Evolutionary conservation across 1,139 yeast species (phyloP), one percentile per base, ranked within the genome.

Genomic region (Hyphopichia burtonii): DNA sequence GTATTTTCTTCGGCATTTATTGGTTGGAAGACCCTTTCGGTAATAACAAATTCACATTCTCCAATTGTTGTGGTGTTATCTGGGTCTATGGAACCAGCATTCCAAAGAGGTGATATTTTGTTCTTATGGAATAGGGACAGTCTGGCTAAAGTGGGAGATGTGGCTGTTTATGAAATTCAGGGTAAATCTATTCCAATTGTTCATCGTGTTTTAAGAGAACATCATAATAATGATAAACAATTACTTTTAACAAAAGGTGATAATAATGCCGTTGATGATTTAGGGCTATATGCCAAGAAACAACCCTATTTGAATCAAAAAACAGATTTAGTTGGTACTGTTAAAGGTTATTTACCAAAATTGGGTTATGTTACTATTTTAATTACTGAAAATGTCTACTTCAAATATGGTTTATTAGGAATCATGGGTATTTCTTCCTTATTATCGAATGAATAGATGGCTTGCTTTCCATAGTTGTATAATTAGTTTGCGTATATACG

Each of bases 51-150:
- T 64, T 83, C 96, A 0, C 86, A 88, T 49, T 88, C 97, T 2
- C 99, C 99, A 15, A 82, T 93, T 33, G 99, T 94, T 32, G 99
- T 93, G 31, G 99, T 93, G 11, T 78, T 93, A 38, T 89, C 98
- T 1, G 99, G 99, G 5, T 93, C 98, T 1, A 93, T 93, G 99
- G 99, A 94, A 61, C 99, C 99, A 1, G 99, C 99, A 0, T 94
- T 94, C 74, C 98, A 93, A 65, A 80, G 99, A 65, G 99, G 99
- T 39, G 99, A 93, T 59, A 84, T 94, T 34, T 70, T 93, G 46
- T 84, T 93, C 57, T 72, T 93, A 44, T 90, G 96, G 96, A 93
- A 93, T 64, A 75, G 97, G 50, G 83, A 86, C 45, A 55, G 66
- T 17, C 65, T 65, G 33, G 82, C 83, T 32, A 71, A 78, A 39